Evolutionary conservation across 495 filamentous ascomycete species (phyloP), one percentile per base, ranked within the genome.

Genomic region (Paragyromitra xinjiangensis): DNA sequence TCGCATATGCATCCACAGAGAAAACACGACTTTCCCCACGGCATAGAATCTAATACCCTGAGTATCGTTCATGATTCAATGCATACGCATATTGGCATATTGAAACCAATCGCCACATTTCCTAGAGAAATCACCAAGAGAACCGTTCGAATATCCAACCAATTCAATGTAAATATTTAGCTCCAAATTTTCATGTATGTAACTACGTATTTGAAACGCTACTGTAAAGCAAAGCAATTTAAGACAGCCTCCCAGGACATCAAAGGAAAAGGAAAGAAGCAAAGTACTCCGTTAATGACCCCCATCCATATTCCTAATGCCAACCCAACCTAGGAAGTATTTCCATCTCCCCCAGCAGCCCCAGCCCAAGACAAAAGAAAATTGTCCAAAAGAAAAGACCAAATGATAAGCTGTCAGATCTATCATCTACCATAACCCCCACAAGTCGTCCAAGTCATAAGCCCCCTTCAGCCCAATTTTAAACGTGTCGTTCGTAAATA

Each of bases 351-450:
- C 66, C 73, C 67, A 75, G 44, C 26, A 64, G n/a, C 58, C n/a
- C 19, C 42, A 45, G 42, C 51, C 71, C 71, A 59, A 66, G 24
- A 77, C 69, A 73, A 73, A 77, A 40, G 69, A 73, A 73, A 34
- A 73, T 12, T 48, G 19, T 34, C 29, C 26, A 58, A 72, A 73
- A 50, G 51, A 73, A 77, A 77, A 77, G 40, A 64, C 61, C 50
- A 73, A 77, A 71, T 73, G 74, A 65, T 64, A 71, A 75, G 56
- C 56, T 64, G 68, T 48, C 56, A 72, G 61, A 73, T 77, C 74
- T 77, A 77, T 77, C 74, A 65, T 77, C 74, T 77, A 77, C 74
- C 63, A 48, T 73, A 77, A 56, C 68, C 44, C 68, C 53, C 69
- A 42, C 62, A 50, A 29, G 50, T 77, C 74, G 62, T 67, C 68